A percentile compares a stretch with the other conserved stretches of the same genome.
These are phyloP conservation scores for Leishmania lainsoni DNA, from an alignment of 208 protist species.

Conservation along the genomic window DNA sequence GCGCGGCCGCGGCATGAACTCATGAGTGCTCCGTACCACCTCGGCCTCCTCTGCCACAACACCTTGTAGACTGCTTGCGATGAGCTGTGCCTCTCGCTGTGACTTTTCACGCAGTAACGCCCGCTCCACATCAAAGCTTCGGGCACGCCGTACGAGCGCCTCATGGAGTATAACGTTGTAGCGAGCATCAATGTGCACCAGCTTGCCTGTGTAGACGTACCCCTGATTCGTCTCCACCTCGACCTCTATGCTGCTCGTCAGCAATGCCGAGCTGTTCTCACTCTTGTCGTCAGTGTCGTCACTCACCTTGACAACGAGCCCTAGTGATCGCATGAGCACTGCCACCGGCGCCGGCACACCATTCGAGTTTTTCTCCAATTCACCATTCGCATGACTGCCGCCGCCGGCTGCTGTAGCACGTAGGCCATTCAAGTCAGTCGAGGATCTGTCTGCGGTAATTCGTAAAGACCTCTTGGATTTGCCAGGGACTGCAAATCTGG, in stretches of 20 bases:
- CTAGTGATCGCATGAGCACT: conserved; percentile 31
- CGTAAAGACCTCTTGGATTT: neutral
- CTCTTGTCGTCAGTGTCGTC: neutral
- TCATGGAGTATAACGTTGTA: conserved; percentile 81
- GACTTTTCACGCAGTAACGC: conserved; percentile 24
- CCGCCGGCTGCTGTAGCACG: neutral
- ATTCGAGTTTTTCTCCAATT: neutral
- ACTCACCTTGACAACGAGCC: neutral
- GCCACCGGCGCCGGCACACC: conserved; percentile 31
- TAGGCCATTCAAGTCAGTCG: neutral
- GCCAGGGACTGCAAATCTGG: neutral
- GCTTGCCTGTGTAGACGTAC: conserved; percentile 76
- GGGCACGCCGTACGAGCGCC: conserved; percentile 57
- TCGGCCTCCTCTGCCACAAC: neutral
- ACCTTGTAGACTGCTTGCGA: conserved; percentile 23
- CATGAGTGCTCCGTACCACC: conserved; percentile 8
- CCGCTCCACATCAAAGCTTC: conserved; percentile 67
- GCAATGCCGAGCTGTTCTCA: neutral
- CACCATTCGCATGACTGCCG: neutral
- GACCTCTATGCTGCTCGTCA: conserved; percentile 39
- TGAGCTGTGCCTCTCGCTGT: conserved; percentile 22
- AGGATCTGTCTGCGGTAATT: neutral
- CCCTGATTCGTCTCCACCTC: conserved; percentile 87
- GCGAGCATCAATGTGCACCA: conserved; percentile 62
- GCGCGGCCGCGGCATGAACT: conserved; percentile 46